These are phyloP conservation scores for Blastobotrys serpentis DNA, from an alignment of 1,139 yeast genomes.

Conservation along the genomic window DNA sequence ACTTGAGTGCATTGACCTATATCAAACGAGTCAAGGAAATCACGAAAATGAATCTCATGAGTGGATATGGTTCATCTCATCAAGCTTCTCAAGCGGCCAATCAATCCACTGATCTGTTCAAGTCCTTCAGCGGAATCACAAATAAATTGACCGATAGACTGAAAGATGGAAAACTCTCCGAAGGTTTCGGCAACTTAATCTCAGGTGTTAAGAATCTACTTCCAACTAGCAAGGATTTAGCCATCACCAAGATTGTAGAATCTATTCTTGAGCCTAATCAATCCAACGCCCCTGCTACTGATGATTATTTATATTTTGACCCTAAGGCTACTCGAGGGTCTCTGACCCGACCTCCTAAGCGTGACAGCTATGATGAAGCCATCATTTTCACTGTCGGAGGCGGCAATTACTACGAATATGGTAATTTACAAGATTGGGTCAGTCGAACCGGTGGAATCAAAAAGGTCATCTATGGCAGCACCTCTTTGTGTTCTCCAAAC, in stretches of 20 bases:
- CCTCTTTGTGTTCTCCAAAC: conserved; percentile 72
- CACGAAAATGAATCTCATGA: conserved; percentile 57
- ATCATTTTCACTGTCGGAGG: conserved; percentile 95
- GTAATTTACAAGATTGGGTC: conserved; percentile 90
- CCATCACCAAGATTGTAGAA: conserved; percentile 87
- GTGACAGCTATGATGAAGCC: conserved; percentile 77
- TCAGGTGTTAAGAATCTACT: conserved; percentile 83
- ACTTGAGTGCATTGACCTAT: conserved; percentile 64
- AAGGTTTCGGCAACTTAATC: conserved; percentile 86
- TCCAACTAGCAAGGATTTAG: conserved; percentile 84
- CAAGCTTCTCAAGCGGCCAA: conserved; percentile 24
- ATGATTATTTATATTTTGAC: conserved; percentile 86
- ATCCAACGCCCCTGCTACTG: conserved; percentile 56
- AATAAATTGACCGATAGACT: conserved; percentile 67
- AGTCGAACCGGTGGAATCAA: conserved; percentile 38
- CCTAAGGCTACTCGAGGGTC: conserved; percentile 86
- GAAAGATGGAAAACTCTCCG: conserved; percentile 58
- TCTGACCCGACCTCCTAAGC: conserved; percentile 82
- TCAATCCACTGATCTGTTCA: conserved; percentile 48
- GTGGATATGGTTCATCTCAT: conserved; percentile 13
- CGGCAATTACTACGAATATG: conserved; percentile 91
- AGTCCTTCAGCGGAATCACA: conserved; percentile 74
- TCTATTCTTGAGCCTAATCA: conserved; percentile 86
- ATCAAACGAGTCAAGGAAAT: conserved; percentile 79
- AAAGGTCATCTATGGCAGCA: conserved; percentile 80